Evolutionary conservation across 768 basidiomycete species (phyloP), one percentile per base, ranked within the genome.

Genomic region (Phylloporus sp.): DNA sequence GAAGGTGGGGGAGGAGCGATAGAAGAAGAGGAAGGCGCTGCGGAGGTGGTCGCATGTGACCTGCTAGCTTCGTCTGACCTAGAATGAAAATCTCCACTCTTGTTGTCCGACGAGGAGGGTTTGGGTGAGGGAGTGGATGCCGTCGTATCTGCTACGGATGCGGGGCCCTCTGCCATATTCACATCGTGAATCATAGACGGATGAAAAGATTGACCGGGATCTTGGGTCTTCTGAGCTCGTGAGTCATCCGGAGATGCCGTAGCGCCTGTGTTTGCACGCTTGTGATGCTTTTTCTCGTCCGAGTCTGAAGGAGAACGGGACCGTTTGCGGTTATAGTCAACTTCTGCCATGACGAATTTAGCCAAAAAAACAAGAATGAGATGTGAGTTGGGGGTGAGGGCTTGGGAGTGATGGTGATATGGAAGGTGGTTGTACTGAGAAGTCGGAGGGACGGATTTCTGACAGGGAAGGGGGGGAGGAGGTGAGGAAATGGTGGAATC

Each of bases 261-360:
- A 63, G 75, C 75, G 74, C 87, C 88, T 54, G 84, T 90, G 66
- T 90, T 90, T 69, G 84, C 77, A 67, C 88, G 84, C 73, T 90
- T 90, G 68, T 84, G 74, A 56, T 79, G 77, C 71, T 90, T 88
- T 62, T 81, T 81, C 61, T 83, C 76, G 61, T 89, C 87, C 65
- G 73, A 78, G 71, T 87, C 85, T 62, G 86, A 88, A 49, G 86
- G 82, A 43, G 88, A 90, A 64, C 88, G 88, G 58, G 88, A 90
- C 62, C 88, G 79, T 71, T 90, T 90, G 71, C 87, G 84, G 67
- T 75, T 86, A 57, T 77, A 75, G 74, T 89, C 86, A 75, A 80
- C 78, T 77, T 88, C 86, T 87, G 84, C 82, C 86, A 87, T 88
- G 69, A 76, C 79, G 76, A 76, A 77, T 76, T 78, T 63, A 81